Conservation (phyloP, 2,329 filamentous ascomycete species). For the Epichloe sylvatica region DNA sequence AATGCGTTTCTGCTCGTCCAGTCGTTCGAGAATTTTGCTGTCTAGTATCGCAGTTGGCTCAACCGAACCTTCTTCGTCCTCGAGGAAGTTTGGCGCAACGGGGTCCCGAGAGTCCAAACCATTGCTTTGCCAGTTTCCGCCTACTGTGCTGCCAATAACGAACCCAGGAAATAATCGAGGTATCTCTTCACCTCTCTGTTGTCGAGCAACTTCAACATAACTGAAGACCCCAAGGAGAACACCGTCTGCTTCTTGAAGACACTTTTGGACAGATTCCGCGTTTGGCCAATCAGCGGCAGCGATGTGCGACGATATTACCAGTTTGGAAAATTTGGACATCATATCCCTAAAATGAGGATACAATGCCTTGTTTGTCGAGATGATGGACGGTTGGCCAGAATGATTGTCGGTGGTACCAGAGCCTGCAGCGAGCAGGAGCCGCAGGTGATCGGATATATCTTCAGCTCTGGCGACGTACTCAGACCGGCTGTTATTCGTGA, state of each 20-base stretch:
- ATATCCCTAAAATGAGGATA: slow-evolving; percentile 97
- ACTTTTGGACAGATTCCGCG: slow-evolving; percentile 87
- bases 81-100: slow-evolving; percentile 69
- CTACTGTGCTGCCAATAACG: slow-evolving; percentile 67
- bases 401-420: slow-evolving; percentile 98
- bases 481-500: slow-evolving; percentile 66
- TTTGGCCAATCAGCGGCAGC: slow-evolving; percentile 92
- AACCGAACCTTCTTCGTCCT: slow-evolving; percentile 58
- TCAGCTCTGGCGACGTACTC: slow-evolving; percentile 93
- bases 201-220: slow-evolving; percentile 87
- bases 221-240: slow-evolving; percentile 88
- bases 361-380: slow-evolving; percentile 90
- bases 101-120: slow-evolving; percentile 51
- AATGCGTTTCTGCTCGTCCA: slow-evolving; percentile 75
- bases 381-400: slow-evolving; percentile 97
- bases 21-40: slow-evolving; percentile 59
- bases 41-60: slow-evolving; percentile 69
- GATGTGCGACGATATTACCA: slow-evolving; percentile 95
- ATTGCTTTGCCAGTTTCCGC: slow-evolving; percentile 79
- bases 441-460: slow-evolving; percentile 92
- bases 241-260: slow-evolving; percentile 91
- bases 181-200: slow-evolving; percentile 86
- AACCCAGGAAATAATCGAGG: slow-evolving; percentile 89
- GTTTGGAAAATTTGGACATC: slow-evolving; percentile 99
- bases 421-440: slow-evolving; percentile 82